phyloP scores from a whole-genome alignment of 1,139 yeast species.

The Protomyces gravidus region DNA sequence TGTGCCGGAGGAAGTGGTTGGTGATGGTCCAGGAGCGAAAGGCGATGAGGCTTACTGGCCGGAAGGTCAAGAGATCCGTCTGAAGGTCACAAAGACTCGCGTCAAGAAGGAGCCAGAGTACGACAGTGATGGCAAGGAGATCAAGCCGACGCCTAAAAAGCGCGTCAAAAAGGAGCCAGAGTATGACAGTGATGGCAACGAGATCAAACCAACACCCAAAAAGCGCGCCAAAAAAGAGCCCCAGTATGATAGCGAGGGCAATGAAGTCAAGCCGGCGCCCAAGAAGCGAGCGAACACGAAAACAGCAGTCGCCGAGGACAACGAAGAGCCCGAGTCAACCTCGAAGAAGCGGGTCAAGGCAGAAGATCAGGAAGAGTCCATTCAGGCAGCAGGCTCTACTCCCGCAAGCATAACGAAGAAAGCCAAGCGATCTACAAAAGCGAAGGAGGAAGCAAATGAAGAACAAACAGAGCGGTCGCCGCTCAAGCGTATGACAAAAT shows the following conservation, averaged over 20 bases:
- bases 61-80: conserved; percentile 19
- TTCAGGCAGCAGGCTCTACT: too few relatives aligned
- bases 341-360: background rate
- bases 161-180: conserved; percentile 11
- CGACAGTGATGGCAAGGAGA: conserved; percentile 21
- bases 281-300: conserved; percentile 2
- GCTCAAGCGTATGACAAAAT: background rate
- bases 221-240: conserved; percentile 21
- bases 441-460: background rate
- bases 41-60: conserved; percentile 28
- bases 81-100: conserved; percentile 22
- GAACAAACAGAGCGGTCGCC: background rate
- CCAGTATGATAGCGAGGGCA: background rate
- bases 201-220: background rate
- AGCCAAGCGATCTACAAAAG: background rate
- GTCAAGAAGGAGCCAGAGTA: conserved; percentile 26
- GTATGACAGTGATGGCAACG: conserved; percentile 1
- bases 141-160: conserved; percentile 9
- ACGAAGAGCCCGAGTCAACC: background rate
- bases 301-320: background rate
- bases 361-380: background rate
- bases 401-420: background rate
- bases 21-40: conserved; percentile 26
- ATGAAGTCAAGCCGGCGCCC: background rate
- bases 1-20: conserved; percentile 18